Conservation (phyloP, 331 rosid genomes). For the Quercus lobata region DNA sequence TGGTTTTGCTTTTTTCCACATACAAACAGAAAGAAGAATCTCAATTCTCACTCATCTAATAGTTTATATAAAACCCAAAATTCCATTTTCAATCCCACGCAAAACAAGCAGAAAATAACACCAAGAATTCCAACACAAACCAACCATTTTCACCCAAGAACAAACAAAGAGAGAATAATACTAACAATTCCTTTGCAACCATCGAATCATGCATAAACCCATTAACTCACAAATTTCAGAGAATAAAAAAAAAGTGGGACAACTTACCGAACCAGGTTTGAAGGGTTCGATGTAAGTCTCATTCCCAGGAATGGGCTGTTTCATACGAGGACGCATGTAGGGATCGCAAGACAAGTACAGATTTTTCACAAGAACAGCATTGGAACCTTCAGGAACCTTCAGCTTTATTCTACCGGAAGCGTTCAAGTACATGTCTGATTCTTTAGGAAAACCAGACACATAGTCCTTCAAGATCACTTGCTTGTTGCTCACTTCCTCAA, state of each 20-base stretch:
- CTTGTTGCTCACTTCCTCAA: conserved; percentile 33
- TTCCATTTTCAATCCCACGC: not conserved
- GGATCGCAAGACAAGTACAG: conserved; percentile 45
- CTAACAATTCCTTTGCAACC: too few species aligned
- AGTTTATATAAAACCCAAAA: too few species aligned
- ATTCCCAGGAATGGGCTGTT: not conserved
- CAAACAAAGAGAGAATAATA: not conserved
- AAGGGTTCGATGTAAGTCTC: not conserved
- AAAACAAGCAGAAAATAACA: not conserved
- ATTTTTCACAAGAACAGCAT: conserved; percentile 33
- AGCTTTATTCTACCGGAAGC: conserved; percentile 16
- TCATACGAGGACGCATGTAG: conserved; percentile 32
- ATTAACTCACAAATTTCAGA: too few species aligned
- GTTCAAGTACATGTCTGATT: conserved; percentile 25
- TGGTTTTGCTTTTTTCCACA: too few species aligned
- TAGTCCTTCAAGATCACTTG: conserved; percentile 28
- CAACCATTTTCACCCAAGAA: too few species aligned
- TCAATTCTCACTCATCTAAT: too few species aligned
- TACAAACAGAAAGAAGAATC: too few species aligned
- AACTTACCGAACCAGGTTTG: not conserved
- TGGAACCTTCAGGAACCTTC: conserved; percentile 30
- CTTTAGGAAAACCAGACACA: conserved; percentile 27
- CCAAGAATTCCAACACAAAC: too few species aligned
- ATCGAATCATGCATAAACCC: too few species aligned
- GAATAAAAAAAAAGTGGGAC: not conserved